phyloP scores from a whole-genome alignment of 108 stramenopile genomes.

The Nitzschia palea region DNA sequence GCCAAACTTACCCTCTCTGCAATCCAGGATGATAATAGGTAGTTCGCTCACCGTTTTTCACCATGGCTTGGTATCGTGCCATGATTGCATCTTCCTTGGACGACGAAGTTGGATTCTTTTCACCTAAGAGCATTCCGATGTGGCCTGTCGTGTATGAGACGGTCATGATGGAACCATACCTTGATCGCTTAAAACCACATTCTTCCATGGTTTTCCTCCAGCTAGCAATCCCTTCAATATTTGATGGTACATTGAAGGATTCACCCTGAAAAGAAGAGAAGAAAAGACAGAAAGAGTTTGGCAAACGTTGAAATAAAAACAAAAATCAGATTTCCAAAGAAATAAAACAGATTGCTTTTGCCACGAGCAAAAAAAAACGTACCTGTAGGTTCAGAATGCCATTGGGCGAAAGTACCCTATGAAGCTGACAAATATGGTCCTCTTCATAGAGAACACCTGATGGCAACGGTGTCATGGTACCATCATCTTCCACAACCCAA shows the following conservation, averaged over 20 bases:
- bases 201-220: constrained; percentile 58
- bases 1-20: constrained; percentile 40
- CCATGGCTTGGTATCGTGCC: constrained; percentile 42
- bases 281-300: constrained; percentile 5
- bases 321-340: background rate
- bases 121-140: constrained; percentile 75
- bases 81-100: constrained; percentile 1
- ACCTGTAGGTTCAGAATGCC: constrained; percentile 67
- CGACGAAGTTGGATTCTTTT: constrained; percentile 37
- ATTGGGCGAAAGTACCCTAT: constrained; percentile 44
- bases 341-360: background rate
- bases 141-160: constrained; percentile 78
- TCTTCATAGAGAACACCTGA: constrained; percentile 63
- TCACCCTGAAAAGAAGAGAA: constrained; percentile 43
- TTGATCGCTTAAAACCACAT: constrained; percentile 55
- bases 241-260: constrained; percentile 75
- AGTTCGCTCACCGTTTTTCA: constrained; percentile 39
- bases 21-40: constrained; percentile 79
- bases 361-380: background rate
- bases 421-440: constrained; percentile 56
- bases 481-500: constrained; percentile 56
- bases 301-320: background rate
- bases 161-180: constrained; percentile 72
- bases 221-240: constrained; percentile 53
- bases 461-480: constrained; percentile 49